Conservation (phyloP, 2,329 filamentous ascomycete species). For the Neurospora sp. region DNA sequence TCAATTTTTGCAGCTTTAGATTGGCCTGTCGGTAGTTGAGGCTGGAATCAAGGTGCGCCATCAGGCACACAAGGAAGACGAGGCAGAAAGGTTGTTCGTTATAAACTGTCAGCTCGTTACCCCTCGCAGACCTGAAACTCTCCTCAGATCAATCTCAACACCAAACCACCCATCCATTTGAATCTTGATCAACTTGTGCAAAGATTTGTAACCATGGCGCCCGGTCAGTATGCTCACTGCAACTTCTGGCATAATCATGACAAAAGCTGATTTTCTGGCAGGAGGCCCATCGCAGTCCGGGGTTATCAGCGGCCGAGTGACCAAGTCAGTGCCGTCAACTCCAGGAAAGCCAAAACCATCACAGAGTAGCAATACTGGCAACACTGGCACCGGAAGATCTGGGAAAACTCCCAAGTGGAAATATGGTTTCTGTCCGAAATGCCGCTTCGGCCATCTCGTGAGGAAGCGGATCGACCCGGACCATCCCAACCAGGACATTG, state of each 20-base stretch:
- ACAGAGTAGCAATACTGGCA: neutral
- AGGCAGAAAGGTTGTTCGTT: neutral
- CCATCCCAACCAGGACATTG: neutral
- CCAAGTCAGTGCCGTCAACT: neutral
- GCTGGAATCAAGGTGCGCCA: neutral
- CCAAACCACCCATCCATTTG: neutral
- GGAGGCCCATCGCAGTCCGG: neutral
- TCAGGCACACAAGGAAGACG: neutral
- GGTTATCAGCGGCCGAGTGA: neutral
- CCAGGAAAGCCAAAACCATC: constrained; percentile 1
- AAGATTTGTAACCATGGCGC: neutral
- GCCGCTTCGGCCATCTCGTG: constrained; percentile 7
- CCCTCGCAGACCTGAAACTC: neutral
- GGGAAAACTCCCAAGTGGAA: neutral
- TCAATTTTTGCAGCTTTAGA: neutral
- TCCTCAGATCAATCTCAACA: neutral
- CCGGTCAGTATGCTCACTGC: neutral
- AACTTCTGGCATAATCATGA: neutral
- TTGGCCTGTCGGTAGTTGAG: neutral
- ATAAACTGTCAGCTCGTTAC: neutral
- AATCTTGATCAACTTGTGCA: no score
- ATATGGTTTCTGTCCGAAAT: constrained; percentile 11
- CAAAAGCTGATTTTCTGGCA: neutral
- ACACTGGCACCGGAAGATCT: neutral
- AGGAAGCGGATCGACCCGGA: constrained; percentile 6